Conservation (phyloP, 2,329 filamentous ascomycete species). For the Pyrenochaeta sp. region DNA sequence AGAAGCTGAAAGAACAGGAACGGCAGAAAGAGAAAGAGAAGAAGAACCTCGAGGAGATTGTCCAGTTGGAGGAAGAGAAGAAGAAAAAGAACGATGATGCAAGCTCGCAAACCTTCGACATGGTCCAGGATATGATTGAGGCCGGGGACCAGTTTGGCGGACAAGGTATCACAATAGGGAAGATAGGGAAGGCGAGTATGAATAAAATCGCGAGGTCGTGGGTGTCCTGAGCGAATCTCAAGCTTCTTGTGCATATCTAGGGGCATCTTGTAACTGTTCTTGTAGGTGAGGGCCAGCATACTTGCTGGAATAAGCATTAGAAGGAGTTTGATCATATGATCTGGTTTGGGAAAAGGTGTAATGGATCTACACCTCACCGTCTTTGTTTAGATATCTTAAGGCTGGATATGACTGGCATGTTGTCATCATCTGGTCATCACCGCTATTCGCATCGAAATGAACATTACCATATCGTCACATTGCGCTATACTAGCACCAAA, state of each 20-base stretch:
- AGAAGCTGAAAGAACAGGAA: constrained; percentile 12
- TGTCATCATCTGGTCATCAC: no score
- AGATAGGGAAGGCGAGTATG: neutral
- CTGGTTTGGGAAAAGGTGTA: no score
- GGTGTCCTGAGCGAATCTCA: neutral
- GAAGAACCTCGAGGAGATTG: constrained; percentile 34
- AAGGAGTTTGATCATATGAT: no score
- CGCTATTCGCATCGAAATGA: no score
- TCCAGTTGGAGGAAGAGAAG: constrained; percentile 17
- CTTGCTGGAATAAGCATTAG: neutral
- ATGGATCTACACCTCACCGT: no score
- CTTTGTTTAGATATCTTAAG: no score
- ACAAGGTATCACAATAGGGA: neutral
- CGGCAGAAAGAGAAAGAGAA: constrained; percentile 16
- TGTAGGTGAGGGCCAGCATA: neutral
- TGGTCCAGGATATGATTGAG: neutral
- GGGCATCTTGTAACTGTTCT: neutral
- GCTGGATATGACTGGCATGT: no score
- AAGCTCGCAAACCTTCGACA: constrained; percentile 2
- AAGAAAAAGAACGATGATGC: constrained; percentile 2
- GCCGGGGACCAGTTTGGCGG: neutral
- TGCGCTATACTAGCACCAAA: no score
- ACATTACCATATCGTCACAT: no score
- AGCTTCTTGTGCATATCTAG: neutral
- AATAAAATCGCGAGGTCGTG: neutral